Percentiles rank a stretch among this genome's conserved stretches.
These are phyloP conservation scores for Amanita pallidorosea DNA, from an alignment of 768 basidiomycete genomes.

Conservation along the genomic window DNA sequence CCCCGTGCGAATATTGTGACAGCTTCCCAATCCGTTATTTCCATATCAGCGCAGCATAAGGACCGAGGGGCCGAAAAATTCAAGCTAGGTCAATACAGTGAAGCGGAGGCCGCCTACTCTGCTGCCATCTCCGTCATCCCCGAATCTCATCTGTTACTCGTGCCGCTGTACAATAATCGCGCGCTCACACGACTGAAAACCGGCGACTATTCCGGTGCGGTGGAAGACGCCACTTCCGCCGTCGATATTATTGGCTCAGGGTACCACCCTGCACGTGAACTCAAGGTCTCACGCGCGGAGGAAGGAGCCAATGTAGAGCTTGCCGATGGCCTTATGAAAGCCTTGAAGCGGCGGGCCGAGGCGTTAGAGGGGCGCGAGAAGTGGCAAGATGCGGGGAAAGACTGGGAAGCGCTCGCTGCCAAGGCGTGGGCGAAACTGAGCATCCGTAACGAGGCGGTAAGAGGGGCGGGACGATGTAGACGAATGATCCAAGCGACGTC, in stretches of 20 bases:
- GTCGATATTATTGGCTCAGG: slow-evolving; percentile 41
- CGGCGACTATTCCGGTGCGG: slow-evolving; percentile 60
- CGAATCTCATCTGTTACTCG: slow-evolving; percentile 47
- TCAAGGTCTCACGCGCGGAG: slow-evolving; percentile 29
- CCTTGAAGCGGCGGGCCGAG: slow-evolving; percentile 71
- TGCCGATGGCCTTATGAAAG: slow-evolving; percentile 69
- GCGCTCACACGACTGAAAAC: slow-evolving; percentile 67
- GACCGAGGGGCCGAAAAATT: slow-evolving; percentile 64
- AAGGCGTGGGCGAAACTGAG: slow-evolving; percentile 41
- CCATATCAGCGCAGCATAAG: slow-evolving; percentile 50
- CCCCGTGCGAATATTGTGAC: slow-evolving; percentile 23
- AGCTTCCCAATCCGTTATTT: slow-evolving; percentile 38
- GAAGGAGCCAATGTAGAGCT: slow-evolving; percentile 54
- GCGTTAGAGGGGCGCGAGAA: slow-evolving; percentile 81
- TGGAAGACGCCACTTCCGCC: slow-evolving; percentile 55
- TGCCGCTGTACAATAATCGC: slow-evolving; percentile 79
- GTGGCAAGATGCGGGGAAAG: slow-evolving; percentile 69
- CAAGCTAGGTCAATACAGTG: slow-evolving; percentile 84
- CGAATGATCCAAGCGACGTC: slow-evolving; percentile 39
- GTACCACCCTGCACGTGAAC: slow-evolving; percentile 20
- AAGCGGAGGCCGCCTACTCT: slow-evolving; percentile 67
- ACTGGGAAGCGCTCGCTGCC: slow-evolving; percentile 70
- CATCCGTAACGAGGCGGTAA: slow-evolving; percentile 56
- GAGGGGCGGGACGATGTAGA: slow-evolving; percentile 63
- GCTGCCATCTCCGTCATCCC: slow-evolving; percentile 66